Evolutionary conservation across 2,329 filamentous ascomycete genomes (phyloP).

Genomic region (Keithomyces neogunnii): DNA sequence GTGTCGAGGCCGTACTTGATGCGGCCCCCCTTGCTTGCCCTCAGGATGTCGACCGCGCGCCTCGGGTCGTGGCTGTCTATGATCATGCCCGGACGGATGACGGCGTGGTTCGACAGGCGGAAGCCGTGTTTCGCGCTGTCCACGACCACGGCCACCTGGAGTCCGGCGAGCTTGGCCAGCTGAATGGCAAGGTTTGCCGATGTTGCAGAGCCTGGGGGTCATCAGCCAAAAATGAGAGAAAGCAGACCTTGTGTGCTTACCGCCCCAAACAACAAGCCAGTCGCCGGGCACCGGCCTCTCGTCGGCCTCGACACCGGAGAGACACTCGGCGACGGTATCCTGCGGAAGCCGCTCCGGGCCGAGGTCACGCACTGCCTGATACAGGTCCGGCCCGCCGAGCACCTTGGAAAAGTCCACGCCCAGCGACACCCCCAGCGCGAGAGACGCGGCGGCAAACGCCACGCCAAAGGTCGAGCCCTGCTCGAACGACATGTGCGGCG

Average conservation of each 20-base stretch:
- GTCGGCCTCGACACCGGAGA: slow-evolving; percentile 39
- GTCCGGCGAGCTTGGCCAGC: slow-evolving; percentile 55
- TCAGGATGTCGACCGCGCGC: slow-evolving; percentile 58
- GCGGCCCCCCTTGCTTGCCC: slow-evolving; percentile 44
- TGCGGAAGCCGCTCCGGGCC: slow-evolving; percentile 40
- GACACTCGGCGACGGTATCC: slow-evolving; percentile 56
- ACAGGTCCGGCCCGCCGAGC: slow-evolving; percentile 49
- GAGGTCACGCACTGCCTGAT: slow-evolving; percentile 38
- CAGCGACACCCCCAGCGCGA: slow-evolving; percentile 61
- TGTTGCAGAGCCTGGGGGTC: slow-evolving; percentile 49
- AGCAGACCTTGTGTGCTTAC: slow-evolving; percentile 21
- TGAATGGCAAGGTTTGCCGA: slow-evolving; percentile 60
- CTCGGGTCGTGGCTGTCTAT: slow-evolving; percentile 55
- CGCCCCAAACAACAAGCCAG: slow-evolving; percentile 69
- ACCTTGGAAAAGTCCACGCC: slow-evolving; percentile 54
- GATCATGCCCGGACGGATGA: slow-evolving; percentile 49
- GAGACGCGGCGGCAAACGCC: slow-evolving; percentile 59
- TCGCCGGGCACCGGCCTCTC: slow-evolving; percentile 54
- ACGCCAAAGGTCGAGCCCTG: slow-evolving; percentile 59
- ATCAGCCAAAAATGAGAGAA: neutral
- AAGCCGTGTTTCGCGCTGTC: slow-evolving; percentile 33
- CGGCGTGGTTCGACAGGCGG: slow-evolving; percentile 34
- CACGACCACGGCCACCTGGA: slow-evolving; percentile 58
- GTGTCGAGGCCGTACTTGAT: slow-evolving; percentile 64
- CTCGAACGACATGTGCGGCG: slow-evolving; percentile 40